These are phyloP conservation scores for Clavispora fructus DNA, from an alignment of 805 yeast genomes.

Conservation along the genomic window DNA sequence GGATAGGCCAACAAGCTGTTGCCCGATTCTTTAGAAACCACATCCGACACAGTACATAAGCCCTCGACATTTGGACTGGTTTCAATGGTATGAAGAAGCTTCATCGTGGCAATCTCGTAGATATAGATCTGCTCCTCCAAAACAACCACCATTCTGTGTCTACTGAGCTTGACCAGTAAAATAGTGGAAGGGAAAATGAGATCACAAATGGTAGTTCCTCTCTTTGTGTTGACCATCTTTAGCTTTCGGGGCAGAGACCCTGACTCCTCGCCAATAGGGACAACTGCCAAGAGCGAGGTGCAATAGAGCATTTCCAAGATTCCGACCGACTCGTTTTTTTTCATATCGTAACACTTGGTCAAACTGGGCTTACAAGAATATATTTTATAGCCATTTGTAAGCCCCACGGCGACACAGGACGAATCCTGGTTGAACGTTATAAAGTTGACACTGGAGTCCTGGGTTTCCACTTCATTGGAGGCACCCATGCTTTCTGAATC, in stretches of 20 bases:
- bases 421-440: slow-evolving; percentile 82
- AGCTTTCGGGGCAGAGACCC: slow-evolving; percentile 74
- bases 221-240: slow-evolving; percentile 77
- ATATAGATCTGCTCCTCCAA: slow-evolving; percentile 41
- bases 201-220: slow-evolving; percentile 43
- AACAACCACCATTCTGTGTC: slow-evolving; percentile 28
- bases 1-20: slow-evolving; percentile 65
- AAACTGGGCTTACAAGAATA: slow-evolving; percentile 80
- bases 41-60: slow-evolving; percentile 53
- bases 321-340: slow-evolving; percentile 50
- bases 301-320: slow-evolving; percentile 87
- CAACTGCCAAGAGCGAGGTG: slow-evolving; percentile 80
- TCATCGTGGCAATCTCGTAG: slow-evolving; percentile 38
- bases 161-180: slow-evolving; percentile 34
- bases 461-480: not conserved
- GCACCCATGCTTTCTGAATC: not conserved
- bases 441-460: slow-evolving; percentile 24
- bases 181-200: slow-evolving; percentile 39
- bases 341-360: slow-evolving; percentile 42
- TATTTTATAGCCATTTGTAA: slow-evolving; percentile 59
- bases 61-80: slow-evolving; percentile 45
- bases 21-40: slow-evolving; percentile 24
- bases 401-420: slow-evolving; percentile 72
- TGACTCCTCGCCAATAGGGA: slow-evolving; percentile 70
- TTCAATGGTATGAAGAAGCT: slow-evolving; percentile 39